phyloP scores from a whole-genome alignment of 495 filamentous ascomycete species.

The Pseudevernia furfuracea region DNA sequence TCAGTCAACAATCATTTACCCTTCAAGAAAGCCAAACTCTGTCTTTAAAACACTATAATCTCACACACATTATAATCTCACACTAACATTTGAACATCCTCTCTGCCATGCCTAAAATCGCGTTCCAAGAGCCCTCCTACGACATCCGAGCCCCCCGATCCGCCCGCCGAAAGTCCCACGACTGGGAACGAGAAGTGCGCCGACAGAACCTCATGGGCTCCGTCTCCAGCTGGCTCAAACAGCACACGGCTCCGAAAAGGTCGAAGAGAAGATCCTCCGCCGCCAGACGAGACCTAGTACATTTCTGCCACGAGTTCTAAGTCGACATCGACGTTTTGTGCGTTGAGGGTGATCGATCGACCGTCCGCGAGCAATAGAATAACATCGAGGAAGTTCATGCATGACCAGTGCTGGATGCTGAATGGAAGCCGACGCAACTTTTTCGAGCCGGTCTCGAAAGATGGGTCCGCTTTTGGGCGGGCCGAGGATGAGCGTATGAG shows the following conservation, averaged over 20 bases:
- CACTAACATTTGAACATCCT: neutral
- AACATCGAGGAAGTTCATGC: neutral
- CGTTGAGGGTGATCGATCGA: too few relatives aligned
- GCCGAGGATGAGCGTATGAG: neutral
- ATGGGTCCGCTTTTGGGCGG: neutral
- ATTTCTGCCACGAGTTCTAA: conserved; percentile 2
- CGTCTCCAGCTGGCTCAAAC: conserved; percentile 1
- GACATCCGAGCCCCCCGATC: neutral
- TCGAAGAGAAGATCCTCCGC: neutral
- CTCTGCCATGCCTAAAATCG: neutral
- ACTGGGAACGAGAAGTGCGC: neutral
- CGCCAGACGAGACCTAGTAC: neutral
- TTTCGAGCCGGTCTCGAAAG: neutral
- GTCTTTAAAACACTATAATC: too few relatives aligned
- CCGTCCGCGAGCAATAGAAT: too few relatives aligned
- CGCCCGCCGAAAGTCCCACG: neutral
- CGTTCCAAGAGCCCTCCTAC: conserved; percentile 1
- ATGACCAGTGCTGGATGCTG: neutral
- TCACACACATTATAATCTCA: neutral
- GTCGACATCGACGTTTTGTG: neutral
- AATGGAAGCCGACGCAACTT: neutral
- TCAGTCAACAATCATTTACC: neutral
- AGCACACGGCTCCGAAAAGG: neutral
- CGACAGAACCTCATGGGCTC: conserved; percentile 1
- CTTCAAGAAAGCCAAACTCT: too few relatives aligned